Percentiles rank a stretch among this genome's conserved stretches.
Conservation (phyloP, 768 basidiomycete genomes). For the Chlorophyllum brunneum region DNA sequence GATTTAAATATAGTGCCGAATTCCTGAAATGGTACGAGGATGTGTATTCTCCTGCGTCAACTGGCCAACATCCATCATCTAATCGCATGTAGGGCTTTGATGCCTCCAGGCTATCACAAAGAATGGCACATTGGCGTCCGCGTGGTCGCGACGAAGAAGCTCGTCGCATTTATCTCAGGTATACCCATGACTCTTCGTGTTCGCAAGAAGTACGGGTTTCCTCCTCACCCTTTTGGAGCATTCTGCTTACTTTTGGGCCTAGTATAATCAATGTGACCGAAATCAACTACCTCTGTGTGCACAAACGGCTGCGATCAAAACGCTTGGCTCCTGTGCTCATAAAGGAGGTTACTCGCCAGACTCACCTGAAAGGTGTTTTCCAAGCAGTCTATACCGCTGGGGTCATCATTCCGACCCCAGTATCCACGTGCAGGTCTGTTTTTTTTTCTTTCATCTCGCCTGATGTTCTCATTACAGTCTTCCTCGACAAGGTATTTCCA, state of each 20-base stretch:
- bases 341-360: slow-evolving; percentile 94
- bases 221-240: neutral
- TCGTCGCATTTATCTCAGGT: slow-evolving; percentile 96
- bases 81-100: slow-evolving; percentile 68
- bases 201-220: slow-evolving; percentile 67
- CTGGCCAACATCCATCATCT: neutral
- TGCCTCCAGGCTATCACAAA: slow-evolving; percentile 86
- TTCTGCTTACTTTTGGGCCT: slow-evolving; percentile 4
- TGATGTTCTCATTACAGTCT: slow-evolving; percentile 8
- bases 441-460: slow-evolving; percentile 18
- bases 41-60: neutral
- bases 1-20: slow-evolving; percentile 93
- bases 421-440: slow-evolving; percentile 72
- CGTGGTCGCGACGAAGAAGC: slow-evolving; percentile 83
- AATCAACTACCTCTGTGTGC: slow-evolving; percentile 96
- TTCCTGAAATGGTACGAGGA: slow-evolving; percentile 79
- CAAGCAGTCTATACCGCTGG: slow-evolving; percentile 98
- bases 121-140: slow-evolving; percentile 98
- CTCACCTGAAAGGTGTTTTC: slow-evolving; percentile 85
- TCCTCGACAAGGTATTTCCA: slow-evolving; percentile 71
- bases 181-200: slow-evolving; percentile 86
- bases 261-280: slow-evolving; percentile 76
- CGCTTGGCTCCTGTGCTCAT: slow-evolving; percentile 94
- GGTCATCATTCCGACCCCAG: slow-evolving; percentile 88
- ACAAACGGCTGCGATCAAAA: slow-evolving; percentile 96